phyloP scores from a whole-genome alignment of 306 rosid species.

The Lupinus albus region DNA sequence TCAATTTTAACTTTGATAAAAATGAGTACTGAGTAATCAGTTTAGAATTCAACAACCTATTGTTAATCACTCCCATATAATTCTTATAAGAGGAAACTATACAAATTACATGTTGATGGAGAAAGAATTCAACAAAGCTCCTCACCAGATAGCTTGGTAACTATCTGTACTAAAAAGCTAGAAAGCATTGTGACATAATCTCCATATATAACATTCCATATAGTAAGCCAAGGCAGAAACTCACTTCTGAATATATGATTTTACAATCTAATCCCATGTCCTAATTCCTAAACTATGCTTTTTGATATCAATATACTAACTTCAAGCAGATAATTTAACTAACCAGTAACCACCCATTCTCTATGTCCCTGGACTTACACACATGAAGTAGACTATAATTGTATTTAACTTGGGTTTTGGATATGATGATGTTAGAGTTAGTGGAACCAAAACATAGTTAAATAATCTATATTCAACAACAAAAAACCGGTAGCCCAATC shows the following conservation, averaged over 20 bases:
- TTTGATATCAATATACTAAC: slow-evolving; percentile 63
- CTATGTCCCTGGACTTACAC: slow-evolving; percentile 83
- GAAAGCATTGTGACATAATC: slow-evolving; percentile 13
- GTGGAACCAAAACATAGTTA: slow-evolving; percentile 1
- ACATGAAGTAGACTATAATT: slow-evolving; percentile 8
- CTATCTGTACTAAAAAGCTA: slow-evolving; percentile 22
- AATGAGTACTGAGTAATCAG: neutral
- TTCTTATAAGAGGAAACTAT: neutral
- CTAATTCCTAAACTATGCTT: slow-evolving; percentile 40
- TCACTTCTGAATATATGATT: slow-evolving; percentile 96
- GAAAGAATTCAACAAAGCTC: slow-evolving; percentile 20
- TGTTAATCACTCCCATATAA: neutral
- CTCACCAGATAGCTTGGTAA: slow-evolving; percentile 2
- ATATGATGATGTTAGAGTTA: slow-evolving; percentile 32
- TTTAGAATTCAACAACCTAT: slow-evolving; percentile 26
- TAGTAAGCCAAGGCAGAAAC: slow-evolving; percentile 40
- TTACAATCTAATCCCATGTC: slow-evolving; percentile 44
- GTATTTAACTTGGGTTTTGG: slow-evolving; percentile 34
- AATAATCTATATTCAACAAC: neutral
- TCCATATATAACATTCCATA: slow-evolving; percentile 13
- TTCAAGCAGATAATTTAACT: slow-evolving; percentile 79
- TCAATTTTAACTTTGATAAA: neutral
- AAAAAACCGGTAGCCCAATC: neutral
- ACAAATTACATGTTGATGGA: neutral
- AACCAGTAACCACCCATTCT: slow-evolving; percentile 99